Conservation (phyloP, 2,329 filamentous ascomycete species). For the Fusarium sublunatum region DNA sequence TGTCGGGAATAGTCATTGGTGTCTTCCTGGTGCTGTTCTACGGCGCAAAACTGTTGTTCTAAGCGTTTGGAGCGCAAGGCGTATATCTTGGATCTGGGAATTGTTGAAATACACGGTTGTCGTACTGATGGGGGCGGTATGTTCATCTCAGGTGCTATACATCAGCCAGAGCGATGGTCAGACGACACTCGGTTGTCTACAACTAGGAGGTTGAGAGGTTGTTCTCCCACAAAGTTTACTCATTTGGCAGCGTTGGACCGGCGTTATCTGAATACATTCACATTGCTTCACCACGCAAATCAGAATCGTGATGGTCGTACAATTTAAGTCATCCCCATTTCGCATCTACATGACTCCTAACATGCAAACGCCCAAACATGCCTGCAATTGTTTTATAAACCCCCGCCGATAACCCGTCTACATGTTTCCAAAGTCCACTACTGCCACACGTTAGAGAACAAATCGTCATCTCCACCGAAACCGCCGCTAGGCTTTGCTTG, state of each 20-base stretch:
- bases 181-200: slow-evolving; percentile 2
- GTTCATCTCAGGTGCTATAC: background rate
- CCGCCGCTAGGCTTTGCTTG: slow-evolving; percentile 65
- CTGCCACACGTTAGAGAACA: slow-evolving; percentile 97
- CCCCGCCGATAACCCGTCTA: slow-evolving; percentile 22
- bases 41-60: slow-evolving; percentile 72
- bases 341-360: slow-evolving; percentile 50
- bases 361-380: slow-evolving; percentile 52
- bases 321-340: slow-evolving; percentile 35
- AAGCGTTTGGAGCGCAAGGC: slow-evolving; percentile 31
- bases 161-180: background rate
- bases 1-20: slow-evolving; percentile 84
- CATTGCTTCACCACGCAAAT: slow-evolving; percentile 16
- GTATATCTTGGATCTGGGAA: slow-evolving; percentile 1
- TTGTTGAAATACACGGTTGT: slow-evolving; percentile 7
- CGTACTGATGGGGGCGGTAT: background rate
- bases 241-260: slow-evolving; percentile 33
- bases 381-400: slow-evolving; percentile 45
- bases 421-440: slow-evolving; percentile 53
- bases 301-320: slow-evolving; percentile 21
- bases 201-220: slow-evolving; percentile 10
- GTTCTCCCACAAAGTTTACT: slow-evolving; percentile 17
- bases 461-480: slow-evolving; percentile 79
- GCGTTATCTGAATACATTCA: slow-evolving; percentile 41
- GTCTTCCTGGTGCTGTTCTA: slow-evolving; percentile 82